phyloP scores from a whole-genome alignment of 495 filamentous ascomycete species.

The Jackrogersella minutella region DNA sequence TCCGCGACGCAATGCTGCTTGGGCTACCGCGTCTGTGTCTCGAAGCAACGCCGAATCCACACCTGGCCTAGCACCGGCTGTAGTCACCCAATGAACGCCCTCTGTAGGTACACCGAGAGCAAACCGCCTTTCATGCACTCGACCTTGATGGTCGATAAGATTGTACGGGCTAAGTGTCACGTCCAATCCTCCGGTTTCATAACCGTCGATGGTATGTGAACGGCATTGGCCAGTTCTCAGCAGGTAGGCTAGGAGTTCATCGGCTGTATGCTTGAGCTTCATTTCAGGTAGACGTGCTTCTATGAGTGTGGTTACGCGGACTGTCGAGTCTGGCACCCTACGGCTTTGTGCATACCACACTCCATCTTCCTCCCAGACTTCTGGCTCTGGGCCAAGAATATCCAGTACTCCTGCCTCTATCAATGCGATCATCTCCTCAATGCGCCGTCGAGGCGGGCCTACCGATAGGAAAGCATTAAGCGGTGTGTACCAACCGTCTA shows the following conservation, averaged over 20 bases:
- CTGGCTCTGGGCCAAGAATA: neutral
- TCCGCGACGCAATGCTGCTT: neutral
- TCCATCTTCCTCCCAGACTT: neutral
- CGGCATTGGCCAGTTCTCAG: neutral
- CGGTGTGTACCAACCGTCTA: neutral
- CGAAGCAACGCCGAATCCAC: neutral
- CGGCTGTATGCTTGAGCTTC: neutral
- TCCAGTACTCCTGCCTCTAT: neutral
- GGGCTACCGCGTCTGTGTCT: neutral
- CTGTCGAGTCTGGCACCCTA: neutral
- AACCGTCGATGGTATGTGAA: neutral
- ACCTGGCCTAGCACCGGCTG: neutral
- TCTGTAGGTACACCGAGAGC: neutral
- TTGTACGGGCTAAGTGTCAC: neutral
- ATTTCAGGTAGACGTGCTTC: neutral
- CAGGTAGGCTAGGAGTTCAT: neutral
- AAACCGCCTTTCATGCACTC: neutral
- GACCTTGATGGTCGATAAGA: neutral
- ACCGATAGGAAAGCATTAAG: neutral
- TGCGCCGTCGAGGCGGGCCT: neutral
- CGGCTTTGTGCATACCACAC: neutral
- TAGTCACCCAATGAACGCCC: neutral
- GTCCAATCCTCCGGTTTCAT: neutral
- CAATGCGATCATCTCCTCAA: constrained; percentile 1
- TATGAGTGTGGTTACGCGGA: neutral